Base-by-base conservation (phyloP, 768 basidiomycete species). In the Trametes maxima region DNA sequence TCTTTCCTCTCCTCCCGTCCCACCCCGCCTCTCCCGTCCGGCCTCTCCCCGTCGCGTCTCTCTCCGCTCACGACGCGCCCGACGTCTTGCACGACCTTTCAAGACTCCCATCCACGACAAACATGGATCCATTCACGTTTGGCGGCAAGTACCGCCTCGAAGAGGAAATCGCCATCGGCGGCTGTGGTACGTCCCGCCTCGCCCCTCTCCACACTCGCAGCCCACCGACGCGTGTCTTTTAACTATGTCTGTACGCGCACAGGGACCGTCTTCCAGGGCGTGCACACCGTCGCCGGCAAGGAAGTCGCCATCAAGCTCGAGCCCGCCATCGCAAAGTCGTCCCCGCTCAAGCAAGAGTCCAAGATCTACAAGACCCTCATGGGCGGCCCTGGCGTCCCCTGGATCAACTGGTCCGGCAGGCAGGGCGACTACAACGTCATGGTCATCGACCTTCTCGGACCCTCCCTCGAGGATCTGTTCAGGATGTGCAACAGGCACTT, bases 381-480 rank as follows among this genome's bases (percentile, higher is more conserved):
- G 82, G 93, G 94, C 44, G 92, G 90, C 49, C 86, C 89, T 25
- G 93, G 93, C 42, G 90, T 95, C 0, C 93, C 93, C 0, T 94
- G 91, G 85, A 90, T 95, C 64, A 87, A 94, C 80, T 94, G 92
- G 86, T 92, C 89, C 5, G 94, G 94, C 33, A 88, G 85, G 62
- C 88, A 95, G 70, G 95, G 90, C 33, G 87, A 95, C 74, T 98
- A 95, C 78, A 98, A 98, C 71, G 95, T 98, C 68, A 92, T 99
- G 83, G 92, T 98, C 70, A 94, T 98, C 70, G 96, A 98, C 80
- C 84, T 98, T 25, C 84, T 99, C 40, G 96, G 96, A 0, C 94
- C 95, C 3, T 89, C 88, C 2, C 79, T 94, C 51, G 92, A 94
- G 67, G 91, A 93, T 75, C 82, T 92, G 52, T 93, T 93, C 81